phyloP scores from a whole-genome alignment of 768 basidiomycete genomes.

The Neoboletus subvelutipes region DNA sequence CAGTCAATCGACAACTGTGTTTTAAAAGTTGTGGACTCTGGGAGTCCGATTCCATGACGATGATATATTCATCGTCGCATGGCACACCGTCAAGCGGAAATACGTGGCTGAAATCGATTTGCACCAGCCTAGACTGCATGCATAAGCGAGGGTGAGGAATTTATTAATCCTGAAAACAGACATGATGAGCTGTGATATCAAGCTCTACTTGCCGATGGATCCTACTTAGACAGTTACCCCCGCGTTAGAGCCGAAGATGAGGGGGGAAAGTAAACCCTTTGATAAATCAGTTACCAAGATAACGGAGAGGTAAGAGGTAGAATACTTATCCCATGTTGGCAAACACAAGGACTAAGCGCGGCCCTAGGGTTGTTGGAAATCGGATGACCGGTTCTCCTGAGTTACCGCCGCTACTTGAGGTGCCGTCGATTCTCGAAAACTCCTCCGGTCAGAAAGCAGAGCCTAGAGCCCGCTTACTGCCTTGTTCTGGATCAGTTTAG shows the following conservation, averaged over 20 bases:
- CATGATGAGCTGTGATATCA: not conserved
- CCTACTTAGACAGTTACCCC: not conserved
- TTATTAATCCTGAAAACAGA: not conserved
- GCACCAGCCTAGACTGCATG: not conserved
- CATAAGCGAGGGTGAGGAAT: not conserved
- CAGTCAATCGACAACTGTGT: not conserved
- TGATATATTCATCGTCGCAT: not conserved
- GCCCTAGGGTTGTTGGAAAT: not conserved
- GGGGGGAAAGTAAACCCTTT: not conserved
- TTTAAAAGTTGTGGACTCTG: not conserved
- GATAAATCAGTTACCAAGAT: not conserved
- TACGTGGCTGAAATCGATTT: not conserved
- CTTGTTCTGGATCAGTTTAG: conserved; percentile 5
- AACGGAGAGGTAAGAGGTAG: not conserved
- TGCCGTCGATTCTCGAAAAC: not conserved
- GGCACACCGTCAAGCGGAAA: not conserved
- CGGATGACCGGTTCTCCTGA: not conserved
- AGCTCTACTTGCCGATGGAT: not conserved
- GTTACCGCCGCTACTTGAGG: not conserved
- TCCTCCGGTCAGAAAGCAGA: not conserved
- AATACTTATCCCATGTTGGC: not conserved
- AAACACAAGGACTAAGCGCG: not conserved
- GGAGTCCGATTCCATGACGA: not conserved
- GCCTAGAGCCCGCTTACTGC: conserved; percentile 1
- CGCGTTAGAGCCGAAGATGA: conserved; percentile 1